Conservation (phyloP, 441 rosid genomes). For the Populus hybrid region DNA sequence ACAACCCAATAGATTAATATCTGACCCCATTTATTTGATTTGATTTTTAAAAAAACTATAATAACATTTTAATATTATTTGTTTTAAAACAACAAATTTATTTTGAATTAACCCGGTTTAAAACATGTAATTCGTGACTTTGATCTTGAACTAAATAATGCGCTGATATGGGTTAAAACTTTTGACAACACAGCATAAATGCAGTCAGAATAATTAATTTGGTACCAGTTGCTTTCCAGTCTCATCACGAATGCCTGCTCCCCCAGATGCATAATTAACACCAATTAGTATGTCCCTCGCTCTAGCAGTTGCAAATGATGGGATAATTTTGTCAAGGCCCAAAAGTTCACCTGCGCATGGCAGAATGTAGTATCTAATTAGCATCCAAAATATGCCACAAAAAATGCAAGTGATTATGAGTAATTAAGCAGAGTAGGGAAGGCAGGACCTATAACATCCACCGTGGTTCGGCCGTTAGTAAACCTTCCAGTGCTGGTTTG, state of each 20-base stretch:
- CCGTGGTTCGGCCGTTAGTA: conserved; percentile 18
- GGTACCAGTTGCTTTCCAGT: not conserved
- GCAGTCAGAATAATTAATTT: not conserved
- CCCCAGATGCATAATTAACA: conserved; percentile 21
- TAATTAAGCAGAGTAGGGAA: no score
- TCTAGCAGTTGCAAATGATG: not conserved
- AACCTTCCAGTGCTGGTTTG: conserved; percentile 25
- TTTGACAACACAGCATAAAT: no score
- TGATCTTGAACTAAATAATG: no score
- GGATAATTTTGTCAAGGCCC: not conserved
- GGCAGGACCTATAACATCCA: conserved; percentile 9
- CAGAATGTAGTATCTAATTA: not conserved
- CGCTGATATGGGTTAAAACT: no score
- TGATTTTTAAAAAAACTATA: no score
- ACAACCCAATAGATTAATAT: no score
- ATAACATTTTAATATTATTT: no score
- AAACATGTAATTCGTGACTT: fast-evolving
- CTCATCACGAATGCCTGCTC: conserved; percentile 15
- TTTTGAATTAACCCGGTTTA: not conserved
- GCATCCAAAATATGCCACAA: not conserved
- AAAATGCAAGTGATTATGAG: no score
- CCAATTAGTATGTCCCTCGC: conserved; percentile 1
- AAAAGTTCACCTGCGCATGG: conserved; percentile 1
- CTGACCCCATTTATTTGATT: no score
- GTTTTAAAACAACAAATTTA: not conserved